Evolutionary conservation across 306 rosid genomes (phyloP), one percentile per base, ranked within the genome.

Genomic region (Bauhinia variegata): DNA sequence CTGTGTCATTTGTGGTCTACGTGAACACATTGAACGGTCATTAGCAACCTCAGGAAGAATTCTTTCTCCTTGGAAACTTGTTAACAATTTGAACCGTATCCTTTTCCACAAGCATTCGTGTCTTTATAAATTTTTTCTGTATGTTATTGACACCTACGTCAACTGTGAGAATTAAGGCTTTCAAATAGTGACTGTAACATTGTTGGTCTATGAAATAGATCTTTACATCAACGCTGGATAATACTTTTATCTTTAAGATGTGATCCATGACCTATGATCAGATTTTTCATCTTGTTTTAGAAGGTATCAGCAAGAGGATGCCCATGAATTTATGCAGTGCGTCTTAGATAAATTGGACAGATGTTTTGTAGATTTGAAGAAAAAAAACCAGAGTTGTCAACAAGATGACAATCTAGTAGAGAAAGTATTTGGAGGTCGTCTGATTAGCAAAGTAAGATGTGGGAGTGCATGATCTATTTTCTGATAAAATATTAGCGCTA

Each of bases 251-350:
- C 4, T 11, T 16, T 11, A 43, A 7, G 15, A 2, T 18, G 89
- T 81, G 65, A 54, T 78, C 80, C 98, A 39, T 89, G 68, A 93
- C 82, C 48, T 11, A 2, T 5, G 18, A 39, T 54, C 60, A 93
- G 97, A 82, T 62, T 74, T 93, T 76, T 88, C 91, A 47, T 81
- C 96, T 63, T 68, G 5, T 16, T 90, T 93, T 67, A 73, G 11
- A 67, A 83, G 87, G 64, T 78, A 79, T 46, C 87, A 86, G 79
- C 99, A 93, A 74, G 99, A 93, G 68, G 99, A 93, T 80, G 97
- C 96, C 59, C 97, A 93, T 73, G 96, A 93, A 44, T 93, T 93
- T 64, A 67, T 93, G 88, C 96, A 88, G 72, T 88, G 91, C 69
- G 83, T 80, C 56, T 79, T 93, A 52, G 96, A 93, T 75, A 88